Base-by-base conservation (phyloP, 495 filamentous ascomycete genomes). In the Cercophora scortea region DNA sequence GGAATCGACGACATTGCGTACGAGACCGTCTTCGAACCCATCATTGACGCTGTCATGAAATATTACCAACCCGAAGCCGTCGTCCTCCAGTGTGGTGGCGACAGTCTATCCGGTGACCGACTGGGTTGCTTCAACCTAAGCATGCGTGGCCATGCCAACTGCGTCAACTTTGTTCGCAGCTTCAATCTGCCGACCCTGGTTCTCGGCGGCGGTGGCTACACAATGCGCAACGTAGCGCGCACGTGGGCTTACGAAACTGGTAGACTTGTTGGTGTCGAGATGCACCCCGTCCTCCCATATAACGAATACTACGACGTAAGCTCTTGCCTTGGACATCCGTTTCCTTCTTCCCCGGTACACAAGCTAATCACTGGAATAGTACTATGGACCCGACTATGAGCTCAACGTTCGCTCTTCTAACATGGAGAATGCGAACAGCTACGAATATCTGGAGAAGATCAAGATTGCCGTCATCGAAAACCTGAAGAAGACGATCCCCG, bases 211-310 rank as follows among this genome's bases (percentile, higher is more conserved):
- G 93, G 93, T 60, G 93, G 93, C 17, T 99, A 99, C 67, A 99
- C 94, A 8, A 99, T 99, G 93, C 83, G 93, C 32, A 99, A 99
- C 55, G 93, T 99, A 32, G 88, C 92, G 17, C 85, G 94, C 51
- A 96, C 93, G 6, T 99, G 93, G 93, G 91, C 93, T 6, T 97
- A 83, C 64, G 93, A 99, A 67, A 97, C 93, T 6, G 94, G 94
- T 53, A 77, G 88, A 33, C 80, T 97, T 16, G 89, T 97, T 13
- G 88, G 87, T 34, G 79, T 89, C 25, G 78, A 84, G 46, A 85
- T 99, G 72, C 78, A 79, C 12, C 77, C 86, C 1, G 83, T 88
- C 2, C 75, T 99, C n/a, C 93, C 93, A 0, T 99, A 87, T 65
- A 97, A 96, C 51, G 93, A 99, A 61, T 99, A 97, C 65, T 99